Base-by-base conservation (phyloP, 306 rosid species). In the Lathyrus oleraceus region DNA sequence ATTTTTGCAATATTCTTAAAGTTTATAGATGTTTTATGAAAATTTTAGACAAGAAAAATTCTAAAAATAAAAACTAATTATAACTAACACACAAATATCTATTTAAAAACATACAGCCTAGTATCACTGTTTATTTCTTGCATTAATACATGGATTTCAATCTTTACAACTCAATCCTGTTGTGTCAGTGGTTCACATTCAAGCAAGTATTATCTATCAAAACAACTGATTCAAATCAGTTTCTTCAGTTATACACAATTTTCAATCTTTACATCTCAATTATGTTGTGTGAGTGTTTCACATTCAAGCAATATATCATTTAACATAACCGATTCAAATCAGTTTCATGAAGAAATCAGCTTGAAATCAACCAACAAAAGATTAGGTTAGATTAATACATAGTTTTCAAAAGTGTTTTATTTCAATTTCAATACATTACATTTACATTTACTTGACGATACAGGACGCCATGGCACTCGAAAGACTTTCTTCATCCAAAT, bases 401-500 rank as follows among this genome's bases (percentile, higher is more conserved):
- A 52, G 10, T 81, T 63, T 65, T 36, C 73, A 63, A 45, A 6
- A 11, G 40, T 67, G 44, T 60, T 78, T 73, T 51, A 59, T 72
- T 78, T 66, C 23, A 58, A 57, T 72, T 78, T 58, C 52, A 60
- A 25, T 69, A 65, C 61, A 69, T 25, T 54, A 45, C 56, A 48
- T 15, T 67, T 58, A 72, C 44, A 64, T 19, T 78, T 61, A 73
- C 71, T 69, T 28, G 54, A 30, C 51, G 53, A 63, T 11, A 40
- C 52, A 10, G 10, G 32, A 56, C 45, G 40, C 47, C 44, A 64
- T 53, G 67, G 60, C 52, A 61, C 8, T 15, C 23, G 44, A n/a
- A 30, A 66, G 53, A 36, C 67, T 71, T 70, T 63, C 70, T 76
- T 60, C 81, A 35, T 70, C 84, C 70, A 76, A 51, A 43, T 23